Evolutionary conservation across 2,329 filamentous ascomycete species (phyloP).

Genomic region (Pseudogymnoascus sp.): DNA sequence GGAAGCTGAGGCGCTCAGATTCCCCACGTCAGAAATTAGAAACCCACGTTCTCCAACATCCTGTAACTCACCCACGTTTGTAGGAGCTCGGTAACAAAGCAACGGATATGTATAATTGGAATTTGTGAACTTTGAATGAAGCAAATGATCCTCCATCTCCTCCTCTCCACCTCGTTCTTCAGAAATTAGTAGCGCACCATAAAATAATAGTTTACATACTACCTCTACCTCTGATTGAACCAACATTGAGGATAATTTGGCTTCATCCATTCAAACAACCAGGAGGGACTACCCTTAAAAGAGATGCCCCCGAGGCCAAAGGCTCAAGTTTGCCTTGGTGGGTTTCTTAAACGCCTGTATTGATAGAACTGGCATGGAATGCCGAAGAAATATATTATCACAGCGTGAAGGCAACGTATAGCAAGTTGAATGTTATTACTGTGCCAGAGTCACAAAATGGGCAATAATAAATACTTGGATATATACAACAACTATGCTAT

Average conservation of each 20-base stretch:
- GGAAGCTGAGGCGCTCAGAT: background rate
- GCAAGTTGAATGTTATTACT: background rate
- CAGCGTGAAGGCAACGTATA: background rate
- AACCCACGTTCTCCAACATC: background rate
- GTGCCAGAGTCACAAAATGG: background rate
- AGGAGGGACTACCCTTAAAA: background rate
- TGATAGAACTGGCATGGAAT: background rate
- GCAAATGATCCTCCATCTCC: background rate
- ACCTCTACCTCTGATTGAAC: background rate
- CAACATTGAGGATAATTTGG: background rate
- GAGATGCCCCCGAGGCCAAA: too few species aligned
- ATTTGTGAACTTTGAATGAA: background rate
- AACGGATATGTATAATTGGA: background rate
- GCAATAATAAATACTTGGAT: background rate
- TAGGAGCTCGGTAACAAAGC: background rate
- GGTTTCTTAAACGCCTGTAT: background rate
- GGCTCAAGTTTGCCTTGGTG: background rate
- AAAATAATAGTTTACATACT: too few species aligned
- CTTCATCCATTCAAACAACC: background rate
- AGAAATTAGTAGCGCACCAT: background rate
- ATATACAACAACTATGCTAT: background rate
- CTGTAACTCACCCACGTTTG: background rate
- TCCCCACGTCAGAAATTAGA: background rate
- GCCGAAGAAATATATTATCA: background rate
- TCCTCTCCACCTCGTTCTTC: background rate